Evolutionary conservation across 176 grass and related monocot species (phyloP).

Genomic region (Carex scoparia): DNA sequence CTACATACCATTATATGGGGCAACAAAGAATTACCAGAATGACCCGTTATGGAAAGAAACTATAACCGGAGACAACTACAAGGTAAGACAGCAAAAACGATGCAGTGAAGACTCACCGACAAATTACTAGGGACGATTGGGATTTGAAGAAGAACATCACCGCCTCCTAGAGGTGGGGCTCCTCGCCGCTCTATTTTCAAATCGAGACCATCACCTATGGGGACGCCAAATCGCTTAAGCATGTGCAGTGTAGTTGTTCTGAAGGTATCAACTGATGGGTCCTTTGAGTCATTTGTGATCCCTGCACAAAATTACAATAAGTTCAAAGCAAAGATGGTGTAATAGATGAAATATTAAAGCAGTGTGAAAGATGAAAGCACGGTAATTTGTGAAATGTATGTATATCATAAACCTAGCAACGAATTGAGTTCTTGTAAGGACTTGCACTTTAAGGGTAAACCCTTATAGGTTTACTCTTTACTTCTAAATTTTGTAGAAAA

Average conservation of each 20-base stretch:
- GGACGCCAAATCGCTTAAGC: constrained; percentile 81
- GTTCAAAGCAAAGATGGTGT: background rate
- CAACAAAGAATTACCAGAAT: background rate
- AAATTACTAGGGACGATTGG: constrained; percentile 56
- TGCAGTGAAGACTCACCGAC: constrained; percentile 34
- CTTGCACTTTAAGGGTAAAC: background rate
- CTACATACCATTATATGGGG: background rate
- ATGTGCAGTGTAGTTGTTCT: constrained; percentile 73
- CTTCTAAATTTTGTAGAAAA: background rate
- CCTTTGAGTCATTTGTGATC: constrained; percentile 86
- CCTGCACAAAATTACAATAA: constrained; percentile 31
- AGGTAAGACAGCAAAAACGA: background rate
- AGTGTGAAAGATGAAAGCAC: background rate
- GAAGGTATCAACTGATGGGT: constrained; percentile 72
- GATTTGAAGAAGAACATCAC: constrained; percentile 69
- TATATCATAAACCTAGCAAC: background rate
- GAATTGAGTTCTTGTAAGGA: background rate
- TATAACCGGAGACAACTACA: background rate
- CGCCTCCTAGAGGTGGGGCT: constrained; percentile 71
- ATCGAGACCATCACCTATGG: constrained; percentile 71
- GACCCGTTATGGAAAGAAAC: background rate
- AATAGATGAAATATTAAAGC: background rate
- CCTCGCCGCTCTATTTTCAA: constrained; percentile 81
- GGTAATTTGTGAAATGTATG: background rate
- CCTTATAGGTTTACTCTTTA: background rate